These are phyloP conservation scores for Candida orba DNA, from an alignment of 805 yeast species.

Conservation along the genomic window DNA sequence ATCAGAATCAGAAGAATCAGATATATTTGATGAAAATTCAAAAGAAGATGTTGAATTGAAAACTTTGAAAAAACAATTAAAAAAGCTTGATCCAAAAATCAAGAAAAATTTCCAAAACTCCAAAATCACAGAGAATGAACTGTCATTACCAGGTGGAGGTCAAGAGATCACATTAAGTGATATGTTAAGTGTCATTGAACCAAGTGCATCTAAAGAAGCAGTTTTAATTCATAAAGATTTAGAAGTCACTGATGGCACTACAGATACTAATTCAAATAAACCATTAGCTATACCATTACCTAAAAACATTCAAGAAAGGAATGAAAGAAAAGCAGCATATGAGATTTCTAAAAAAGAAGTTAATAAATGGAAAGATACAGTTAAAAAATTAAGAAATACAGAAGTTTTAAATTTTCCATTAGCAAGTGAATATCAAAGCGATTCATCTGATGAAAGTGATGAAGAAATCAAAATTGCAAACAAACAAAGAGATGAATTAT, in stretches of 20 bases:
- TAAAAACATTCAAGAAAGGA: conserved; percentile 72
- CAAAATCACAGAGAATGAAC: conserved; percentile 60
- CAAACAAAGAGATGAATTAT: conserved; percentile 23
- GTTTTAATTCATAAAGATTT: conserved; percentile 33
- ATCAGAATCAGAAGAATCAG: conserved; percentile 28
- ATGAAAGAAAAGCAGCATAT: conserved; percentile 85
- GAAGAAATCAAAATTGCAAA: not conserved
- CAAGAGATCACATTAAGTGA: conserved; percentile 58
- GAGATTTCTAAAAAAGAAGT: conserved; percentile 84
- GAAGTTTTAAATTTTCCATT: conserved; percentile 79
- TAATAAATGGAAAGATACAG: conserved; percentile 80
- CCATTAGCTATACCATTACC: conserved; percentile 80
- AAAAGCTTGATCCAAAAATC: conserved; percentile 26
- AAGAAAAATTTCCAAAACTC: conserved; percentile 46
- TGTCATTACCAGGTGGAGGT: conserved; percentile 54
- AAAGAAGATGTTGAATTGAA: conserved; percentile 39
- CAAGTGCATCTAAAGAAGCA: conserved; percentile 43
- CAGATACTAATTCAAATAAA: conserved; percentile 26
- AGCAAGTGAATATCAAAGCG: conserved; percentile 24
- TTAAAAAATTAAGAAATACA: conserved; percentile 71
- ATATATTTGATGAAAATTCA: conserved; percentile 36
- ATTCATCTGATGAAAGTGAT: not conserved
- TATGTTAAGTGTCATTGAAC: conserved; percentile 62
- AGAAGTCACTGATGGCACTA: conserved; percentile 5
- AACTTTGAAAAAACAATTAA: conserved; percentile 37